Conservation (phyloP, 1,284 basidiomycete genomes). For the Microbotryum intermedium region DNA sequence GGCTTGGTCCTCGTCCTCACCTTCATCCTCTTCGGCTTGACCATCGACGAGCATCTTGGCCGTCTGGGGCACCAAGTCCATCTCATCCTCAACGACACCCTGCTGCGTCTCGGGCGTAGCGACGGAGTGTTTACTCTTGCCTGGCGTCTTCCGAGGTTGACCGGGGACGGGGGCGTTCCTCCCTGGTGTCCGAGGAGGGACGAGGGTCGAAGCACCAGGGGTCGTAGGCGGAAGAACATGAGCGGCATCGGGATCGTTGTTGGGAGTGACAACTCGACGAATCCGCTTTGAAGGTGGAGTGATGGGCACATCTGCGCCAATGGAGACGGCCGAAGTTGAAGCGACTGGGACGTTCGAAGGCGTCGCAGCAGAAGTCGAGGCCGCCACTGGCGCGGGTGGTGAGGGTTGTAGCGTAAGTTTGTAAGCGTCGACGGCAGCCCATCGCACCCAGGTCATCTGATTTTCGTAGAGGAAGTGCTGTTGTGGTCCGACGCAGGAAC, state of each 20-base stretch:
- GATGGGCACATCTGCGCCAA: not conserved
- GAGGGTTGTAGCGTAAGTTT: not conserved
- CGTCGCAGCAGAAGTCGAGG: not conserved
- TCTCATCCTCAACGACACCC: constrained; percentile 7
- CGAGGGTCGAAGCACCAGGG: not conserved
- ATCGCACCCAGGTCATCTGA: constrained; percentile 86
- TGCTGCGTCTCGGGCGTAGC: constrained; percentile 17
- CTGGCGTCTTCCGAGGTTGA: constrained; percentile 29
- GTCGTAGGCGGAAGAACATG: constrained; percentile 4
- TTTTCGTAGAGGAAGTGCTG: constrained; percentile 94
- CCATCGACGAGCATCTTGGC: constrained; percentile 4
- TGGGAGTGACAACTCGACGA: not conserved
- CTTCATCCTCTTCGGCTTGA: not conserved
- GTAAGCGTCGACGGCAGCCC: constrained; percentile 66
- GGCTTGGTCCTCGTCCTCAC: not conserved
- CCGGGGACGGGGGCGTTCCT: constrained; percentile 12
- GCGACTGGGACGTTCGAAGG: not conserved
- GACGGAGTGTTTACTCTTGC: constrained; percentile 18
- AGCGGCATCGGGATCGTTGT: not conserved
- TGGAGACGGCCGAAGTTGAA: not conserved
- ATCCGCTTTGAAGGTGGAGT: not conserved
- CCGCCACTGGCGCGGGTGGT: not conserved
- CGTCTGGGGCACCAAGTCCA: constrained; percentile 6
- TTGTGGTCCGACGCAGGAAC: constrained; percentile 44
- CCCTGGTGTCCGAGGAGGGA: constrained; percentile 1